Evolutionary conservation across 2,329 filamentous ascomycete genomes (phyloP).

Genomic region (Ophiostoma fasciatum): DNA sequence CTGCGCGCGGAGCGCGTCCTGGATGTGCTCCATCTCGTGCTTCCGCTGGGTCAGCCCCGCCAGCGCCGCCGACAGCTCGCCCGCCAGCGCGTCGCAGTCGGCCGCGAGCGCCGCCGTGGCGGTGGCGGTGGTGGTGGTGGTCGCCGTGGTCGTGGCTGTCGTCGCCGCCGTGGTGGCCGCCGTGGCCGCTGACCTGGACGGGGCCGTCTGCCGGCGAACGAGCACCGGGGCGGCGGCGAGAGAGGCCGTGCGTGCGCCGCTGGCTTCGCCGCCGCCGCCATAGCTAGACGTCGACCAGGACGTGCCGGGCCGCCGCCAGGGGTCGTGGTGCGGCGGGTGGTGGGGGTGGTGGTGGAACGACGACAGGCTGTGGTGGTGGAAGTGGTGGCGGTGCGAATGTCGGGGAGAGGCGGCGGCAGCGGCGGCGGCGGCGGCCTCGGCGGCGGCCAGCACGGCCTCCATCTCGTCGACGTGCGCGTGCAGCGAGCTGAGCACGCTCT

Average conservation of each 20-base stretch:
- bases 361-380: background rate
- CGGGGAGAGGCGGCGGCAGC: background rate
- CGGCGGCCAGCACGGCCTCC: slow-evolving; percentile 19
- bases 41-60: slow-evolving; percentile 37
- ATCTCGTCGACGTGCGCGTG: slow-evolving; percentile 29
- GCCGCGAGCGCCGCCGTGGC: slow-evolving; percentile 10
- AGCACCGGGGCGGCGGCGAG: too few relatives aligned
- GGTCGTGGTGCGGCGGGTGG: background rate
- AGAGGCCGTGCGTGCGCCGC: background rate
- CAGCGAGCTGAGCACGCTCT: slow-evolving; percentile 18
- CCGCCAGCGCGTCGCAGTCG: slow-evolving; percentile 29
- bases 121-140: background rate
- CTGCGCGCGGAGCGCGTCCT: slow-evolving; percentile 32
- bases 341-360: background rate
- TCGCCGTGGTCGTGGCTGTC: background rate
- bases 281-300: too few relatives aligned
- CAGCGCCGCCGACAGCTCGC: slow-evolving; percentile 34
- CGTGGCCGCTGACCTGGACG: background rate
- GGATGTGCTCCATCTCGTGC: slow-evolving; percentile 37
- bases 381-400: too few relatives aligned
- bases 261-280: too few relatives aligned
- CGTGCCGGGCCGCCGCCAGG: background rate
- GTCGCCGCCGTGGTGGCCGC: background rate
- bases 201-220: too few relatives aligned
- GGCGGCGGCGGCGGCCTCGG: slow-evolving; percentile 3